Evolutionary conservation across 148 eudicot species (phyloP), one percentile per base, ranked within the genome.

Genomic region (Amaranthus hypochondriacus): DNA sequence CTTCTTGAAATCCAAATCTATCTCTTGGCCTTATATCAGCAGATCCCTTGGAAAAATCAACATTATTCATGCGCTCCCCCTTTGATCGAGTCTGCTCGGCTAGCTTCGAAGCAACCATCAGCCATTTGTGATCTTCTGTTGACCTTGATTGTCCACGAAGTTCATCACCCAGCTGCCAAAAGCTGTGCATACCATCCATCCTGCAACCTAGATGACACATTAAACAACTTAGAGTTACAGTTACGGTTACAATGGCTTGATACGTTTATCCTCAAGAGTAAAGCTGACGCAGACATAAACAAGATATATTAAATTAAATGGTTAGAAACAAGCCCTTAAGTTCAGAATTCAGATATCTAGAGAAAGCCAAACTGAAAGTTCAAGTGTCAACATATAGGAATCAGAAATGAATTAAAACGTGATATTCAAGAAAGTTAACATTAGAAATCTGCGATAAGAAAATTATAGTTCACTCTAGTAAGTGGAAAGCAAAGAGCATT

Each of bases 61-160:
- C 86, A 78, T 95, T 95, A 67, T 92, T 90, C 83, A 84, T 86
- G 6, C 97, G 85, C 74, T 87, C 98, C 18, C 89, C 89, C 85
- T 92, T 95, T 60, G 86, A 71, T 77, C 97, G 88, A 1, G 97
- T 95, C 82, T 91, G 97, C 81, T 95, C 96, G 73, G 98, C 97
- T 79, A 95, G 82, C 73, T 84, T 95, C 59, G 92, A 88, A 71
- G 97, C 98, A 73, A 77, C 98, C 92, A 89, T 84, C 65, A 84
- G 77, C 98, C 98, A 95, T 73, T 95, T 85, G 77, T 92, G 96
- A 79, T 95, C 98, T 83, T 95, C 97, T 4, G 96, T 79, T 44
- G 83, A 84, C 77, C 83, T 92, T 18, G 88, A 79, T 67, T 91
- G 93, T 46, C 93, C 96, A 46, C 98, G 96, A 69, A 95, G 93